Evolutionary conservation across 495 filamentous ascomycete genomes (phyloP).

Genomic region (Podospora pseudoanserina): DNA sequence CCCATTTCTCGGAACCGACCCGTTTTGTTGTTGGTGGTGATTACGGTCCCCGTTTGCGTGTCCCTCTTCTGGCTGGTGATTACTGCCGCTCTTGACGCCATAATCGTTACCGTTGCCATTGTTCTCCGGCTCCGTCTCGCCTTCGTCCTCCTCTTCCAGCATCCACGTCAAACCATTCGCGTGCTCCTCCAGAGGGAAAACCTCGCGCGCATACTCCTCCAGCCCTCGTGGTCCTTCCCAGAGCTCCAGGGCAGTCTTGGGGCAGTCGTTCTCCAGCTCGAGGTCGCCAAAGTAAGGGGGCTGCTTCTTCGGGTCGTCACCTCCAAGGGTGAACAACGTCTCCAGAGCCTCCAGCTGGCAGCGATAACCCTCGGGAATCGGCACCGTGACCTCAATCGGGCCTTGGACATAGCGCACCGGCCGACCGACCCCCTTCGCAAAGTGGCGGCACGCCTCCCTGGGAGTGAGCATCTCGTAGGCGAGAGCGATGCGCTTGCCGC

Average conservation of each 20-base stretch:
- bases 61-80: conserved; percentile 3
- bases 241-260: conserved; percentile 67
- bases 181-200: conserved; percentile 90
- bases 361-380: conserved; percentile 83
- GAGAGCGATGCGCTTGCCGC: conserved; percentile 84
- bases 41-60: conserved; percentile 15
- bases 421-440: conserved; percentile 71
- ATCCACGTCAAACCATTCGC: conserved; percentile 94
- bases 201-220: conserved; percentile 93
- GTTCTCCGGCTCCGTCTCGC: conserved; percentile 17
- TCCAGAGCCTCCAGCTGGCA: conserved; percentile 77
- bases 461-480: conserved; percentile 91
- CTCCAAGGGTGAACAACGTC: conserved; percentile 57
- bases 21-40: conserved; percentile 20
- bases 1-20: conserved; percentile 12
- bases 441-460: conserved; percentile 71
- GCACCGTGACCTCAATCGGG: conserved; percentile 78
- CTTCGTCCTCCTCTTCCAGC: conserved; percentile 45
- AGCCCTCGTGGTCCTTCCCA: conserved; percentile 91
- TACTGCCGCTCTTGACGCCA: conserved; percentile 3
- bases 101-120: conserved; percentile 19
- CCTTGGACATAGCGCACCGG: conserved; percentile 72
- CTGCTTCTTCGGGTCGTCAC: conserved; percentile 52
- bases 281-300: conserved; percentile 54
- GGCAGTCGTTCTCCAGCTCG: conserved; percentile 57